phyloP scores from a whole-genome alignment of 305 asterid genomes.

The Striga hermonthica region DNA sequence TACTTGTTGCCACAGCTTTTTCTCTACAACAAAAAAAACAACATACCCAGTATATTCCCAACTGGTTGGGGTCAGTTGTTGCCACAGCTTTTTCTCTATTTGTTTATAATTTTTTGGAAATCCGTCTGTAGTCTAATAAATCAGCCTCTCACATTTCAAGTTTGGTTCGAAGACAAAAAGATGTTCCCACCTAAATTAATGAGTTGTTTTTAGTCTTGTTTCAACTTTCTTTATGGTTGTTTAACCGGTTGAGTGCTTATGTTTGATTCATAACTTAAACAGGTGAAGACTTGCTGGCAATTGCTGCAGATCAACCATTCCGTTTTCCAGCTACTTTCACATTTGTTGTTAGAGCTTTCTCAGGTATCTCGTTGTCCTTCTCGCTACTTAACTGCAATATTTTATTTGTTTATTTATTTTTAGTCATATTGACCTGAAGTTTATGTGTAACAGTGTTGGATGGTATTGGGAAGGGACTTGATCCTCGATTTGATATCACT shows the following conservation, averaged over 20 bases:
- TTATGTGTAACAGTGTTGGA: constrained; percentile 62
- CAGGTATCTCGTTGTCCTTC: constrained; percentile 39
- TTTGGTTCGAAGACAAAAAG: no score
- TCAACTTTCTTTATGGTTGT: no score
- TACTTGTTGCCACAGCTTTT: background rate
- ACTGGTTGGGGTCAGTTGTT: no score
- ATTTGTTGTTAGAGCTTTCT: constrained; percentile 92
- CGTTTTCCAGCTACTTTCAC: constrained; percentile 99
- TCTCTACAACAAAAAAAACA: no score
- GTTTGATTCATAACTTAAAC: constrained; percentile 23
- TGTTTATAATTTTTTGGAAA: no score
- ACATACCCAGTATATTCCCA: no score
- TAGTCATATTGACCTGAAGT: constrained; percentile 26
- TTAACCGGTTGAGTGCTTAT: no score
- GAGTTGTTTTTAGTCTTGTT: no score
- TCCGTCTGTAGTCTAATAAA: no score
- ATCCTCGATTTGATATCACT: constrained; percentile 97
- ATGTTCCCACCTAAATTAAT: no score
- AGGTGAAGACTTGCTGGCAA: constrained; percentile 93
- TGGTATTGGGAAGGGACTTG: constrained; percentile 98
- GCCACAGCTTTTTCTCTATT: no score
- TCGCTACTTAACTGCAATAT: background rate
- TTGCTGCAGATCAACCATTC: constrained; percentile 98
- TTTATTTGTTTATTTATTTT: background rate
- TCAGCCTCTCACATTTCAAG: no score